Base-by-base conservation (phyloP, 179 eudicot genomes). In the Patellifolia procumbens region DNA sequence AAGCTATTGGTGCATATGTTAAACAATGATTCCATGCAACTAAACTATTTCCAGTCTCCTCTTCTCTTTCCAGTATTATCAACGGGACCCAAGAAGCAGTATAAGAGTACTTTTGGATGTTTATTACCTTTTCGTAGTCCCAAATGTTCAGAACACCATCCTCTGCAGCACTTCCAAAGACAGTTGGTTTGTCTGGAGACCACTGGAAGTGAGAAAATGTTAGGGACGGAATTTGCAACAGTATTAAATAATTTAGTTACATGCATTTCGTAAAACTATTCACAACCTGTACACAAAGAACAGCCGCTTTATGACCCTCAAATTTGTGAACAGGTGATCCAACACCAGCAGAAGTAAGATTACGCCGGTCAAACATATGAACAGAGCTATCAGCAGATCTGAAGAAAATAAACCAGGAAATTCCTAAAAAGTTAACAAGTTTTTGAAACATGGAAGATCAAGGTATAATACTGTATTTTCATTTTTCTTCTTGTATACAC, bases 131-230 rank as follows among this genome's bases (percentile, higher is more conserved):
- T 62, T 87, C 92, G 76, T 93, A 86, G 82, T 95, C 95, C 98
- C 97, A 96, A 16, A 96, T 89, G 84, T 93, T 93, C 62, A 93
- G 84, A 62, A 96, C 77, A 75, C 98, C 98, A 82, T 96, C 98
- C 91, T 96, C 98, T 45, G 99, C 98, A 71, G 98, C 91, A 84
- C 98, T 96, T 83, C 99, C 99, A 77, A 96, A 96, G 71, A 96
- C 93, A 42, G 97, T 91, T 79, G 99, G 82, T 75, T 85, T 96
- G 80, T 94, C 91, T 69, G 99, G 99, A 74, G 96, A 93, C 99
- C 99, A 96, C 99, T 93, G 92, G 34, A 86, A 87, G 28, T 29
- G 0, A 70, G 49, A 24, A 74, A 55, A 63, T 60, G 49, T 67
- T 72, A 51, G 71, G 68, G 31, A 48, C 74, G 52, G 52, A 61